These are phyloP conservation scores for Leccinum fibrillosum DNA, from an alignment of 768 basidiomycete species.

Conservation along the genomic window DNA sequence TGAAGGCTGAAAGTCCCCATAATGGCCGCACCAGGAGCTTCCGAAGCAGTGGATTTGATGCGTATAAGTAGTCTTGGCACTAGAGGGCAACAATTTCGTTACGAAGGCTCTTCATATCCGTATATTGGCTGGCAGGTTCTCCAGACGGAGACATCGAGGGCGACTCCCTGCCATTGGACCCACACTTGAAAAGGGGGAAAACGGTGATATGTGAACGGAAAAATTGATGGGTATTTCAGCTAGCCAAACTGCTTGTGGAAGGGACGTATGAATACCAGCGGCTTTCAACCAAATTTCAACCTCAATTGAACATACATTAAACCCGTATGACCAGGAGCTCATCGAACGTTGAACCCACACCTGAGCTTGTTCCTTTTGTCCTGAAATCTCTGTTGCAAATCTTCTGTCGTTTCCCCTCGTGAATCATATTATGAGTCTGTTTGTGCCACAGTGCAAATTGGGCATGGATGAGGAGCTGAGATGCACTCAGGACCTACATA, in stretches of 20 bases:
- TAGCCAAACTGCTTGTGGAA: background rate
- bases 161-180: background rate
- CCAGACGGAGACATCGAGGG: background rate
- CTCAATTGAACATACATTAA: background rate
- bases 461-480: background rate
- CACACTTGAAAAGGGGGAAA: background rate
- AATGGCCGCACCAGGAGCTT: background rate
- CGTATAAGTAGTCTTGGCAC: background rate
- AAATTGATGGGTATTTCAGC: background rate
- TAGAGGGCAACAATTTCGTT: background rate
- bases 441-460: background rate
- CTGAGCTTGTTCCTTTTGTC: background rate
- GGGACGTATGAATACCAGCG: background rate
- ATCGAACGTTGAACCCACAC: background rate
- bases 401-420: background rate
- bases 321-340: background rate
- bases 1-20: background rate
- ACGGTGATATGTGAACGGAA: background rate
- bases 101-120: background rate
- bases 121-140: background rate
- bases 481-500: background rate
- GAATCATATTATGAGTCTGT: background rate
- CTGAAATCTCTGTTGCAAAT: background rate
- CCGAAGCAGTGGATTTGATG: background rate
- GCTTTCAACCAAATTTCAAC: background rate